Evolutionary conservation across 305 asterid genomes (phyloP).

Genomic region (Fraxinus nigra): DNA sequence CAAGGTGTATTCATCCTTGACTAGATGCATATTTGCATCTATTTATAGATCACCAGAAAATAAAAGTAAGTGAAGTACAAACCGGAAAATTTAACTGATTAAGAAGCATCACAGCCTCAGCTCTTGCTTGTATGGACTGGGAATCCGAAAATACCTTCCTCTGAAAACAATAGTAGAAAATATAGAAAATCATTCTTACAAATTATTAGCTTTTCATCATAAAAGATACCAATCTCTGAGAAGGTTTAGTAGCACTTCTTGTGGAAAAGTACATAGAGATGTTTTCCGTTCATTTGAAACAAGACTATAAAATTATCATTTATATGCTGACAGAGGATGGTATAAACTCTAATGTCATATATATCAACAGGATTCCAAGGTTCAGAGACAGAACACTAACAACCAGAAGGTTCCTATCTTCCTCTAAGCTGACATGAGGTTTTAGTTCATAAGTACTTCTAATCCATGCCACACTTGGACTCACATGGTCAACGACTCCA

Average conservation of each 20-base stretch:
- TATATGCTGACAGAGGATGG: not conserved
- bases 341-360: not conserved
- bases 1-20: not conserved
- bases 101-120: conserved; percentile 98
- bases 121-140: conserved; percentile 95
- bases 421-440: not conserved
- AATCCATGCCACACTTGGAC: not conserved
- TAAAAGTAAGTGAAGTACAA: conserved; percentile 30
- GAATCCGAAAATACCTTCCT: conserved; percentile 92
- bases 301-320: not conserved
- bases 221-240: not conserved
- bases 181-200: not conserved
- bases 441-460: not conserved
- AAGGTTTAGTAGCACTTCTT: not conserved
- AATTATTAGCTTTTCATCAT: not conserved
- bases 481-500: not conserved
- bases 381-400: not conserved
- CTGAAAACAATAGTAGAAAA: conserved; percentile 42
- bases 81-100: conserved; percentile 93
- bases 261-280: not conserved
- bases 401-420: not conserved
- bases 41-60: conserved; percentile 3
- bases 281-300: not conserved
- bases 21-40: not conserved
- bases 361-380: not conserved